Percentiles rank a stretch among this genome's conserved stretches.
Evolutionary conservation across 306 rosid genomes (phyloP).

Genomic region (Trichosanthes cucumerina): DNA sequence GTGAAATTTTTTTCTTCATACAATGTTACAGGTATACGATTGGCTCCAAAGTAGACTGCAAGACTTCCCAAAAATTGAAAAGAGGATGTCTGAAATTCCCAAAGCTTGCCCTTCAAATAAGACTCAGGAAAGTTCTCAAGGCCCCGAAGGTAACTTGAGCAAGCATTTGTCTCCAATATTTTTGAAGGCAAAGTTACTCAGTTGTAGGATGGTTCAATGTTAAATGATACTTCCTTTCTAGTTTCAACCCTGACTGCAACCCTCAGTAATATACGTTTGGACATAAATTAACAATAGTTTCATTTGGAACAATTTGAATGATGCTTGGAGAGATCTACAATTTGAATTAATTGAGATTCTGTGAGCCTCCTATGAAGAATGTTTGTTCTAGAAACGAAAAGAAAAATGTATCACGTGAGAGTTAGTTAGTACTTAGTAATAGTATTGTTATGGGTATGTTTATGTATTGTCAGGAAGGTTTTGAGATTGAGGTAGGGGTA

Average conservation of each 20-base stretch:
- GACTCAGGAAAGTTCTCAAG: constrained; percentile 28
- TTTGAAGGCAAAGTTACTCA: background rate
- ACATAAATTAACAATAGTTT: background rate
- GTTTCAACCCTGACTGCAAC: background rate
- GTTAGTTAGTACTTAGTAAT: no score
- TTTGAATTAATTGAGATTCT: background rate
- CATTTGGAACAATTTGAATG: background rate
- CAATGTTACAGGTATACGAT: constrained; percentile 39
- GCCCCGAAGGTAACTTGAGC: constrained; percentile 26
- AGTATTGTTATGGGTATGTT: background rate
- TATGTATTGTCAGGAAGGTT: background rate
- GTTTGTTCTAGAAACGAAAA: background rate
- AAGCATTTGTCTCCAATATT: background rate
- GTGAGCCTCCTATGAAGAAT: background rate
- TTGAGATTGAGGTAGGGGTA: background rate
- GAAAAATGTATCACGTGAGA: background rate
- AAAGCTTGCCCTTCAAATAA: constrained; percentile 24
- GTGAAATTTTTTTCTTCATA: background rate
- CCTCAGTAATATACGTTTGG: background rate
- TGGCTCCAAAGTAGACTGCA: constrained; percentile 61
- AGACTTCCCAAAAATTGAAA: constrained; percentile 29
- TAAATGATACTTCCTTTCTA: background rate
- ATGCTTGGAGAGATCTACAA: background rate
- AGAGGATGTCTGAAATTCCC: constrained; percentile 20
- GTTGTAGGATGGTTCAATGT: background rate